Evolutionary conservation across 2,329 filamentous ascomycete species (phyloP).

Genomic region (Emericellopsis cladophorae): DNA sequence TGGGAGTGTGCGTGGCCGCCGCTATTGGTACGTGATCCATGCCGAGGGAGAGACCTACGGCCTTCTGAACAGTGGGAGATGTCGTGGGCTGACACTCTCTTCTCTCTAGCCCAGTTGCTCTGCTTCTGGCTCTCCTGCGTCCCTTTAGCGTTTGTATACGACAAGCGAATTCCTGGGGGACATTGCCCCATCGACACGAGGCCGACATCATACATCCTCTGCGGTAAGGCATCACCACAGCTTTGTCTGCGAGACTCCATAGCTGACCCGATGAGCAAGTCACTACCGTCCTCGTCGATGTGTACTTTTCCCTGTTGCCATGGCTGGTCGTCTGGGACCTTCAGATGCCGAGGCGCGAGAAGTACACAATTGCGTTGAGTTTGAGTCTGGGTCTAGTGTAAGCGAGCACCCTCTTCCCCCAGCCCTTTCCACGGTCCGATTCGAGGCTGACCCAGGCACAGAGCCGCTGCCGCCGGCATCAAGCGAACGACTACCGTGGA

Average conservation of each 20-base stretch:
- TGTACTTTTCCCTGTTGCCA: slow-evolving; percentile 25
- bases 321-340: slow-evolving; percentile 30
- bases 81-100: too few species aligned
- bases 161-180: slow-evolving; percentile 1
- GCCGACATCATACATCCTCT: slow-evolving; percentile 4
- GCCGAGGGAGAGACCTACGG: too few species aligned
- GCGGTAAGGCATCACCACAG: not conserved
- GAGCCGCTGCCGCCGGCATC: slow-evolving; percentile 16
- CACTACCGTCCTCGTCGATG: slow-evolving; percentile 16
- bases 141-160: slow-evolving; percentile 3
- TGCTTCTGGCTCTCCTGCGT: slow-evolving; percentile 1
- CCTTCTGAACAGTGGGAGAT: not conserved
- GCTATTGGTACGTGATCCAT: not conserved
- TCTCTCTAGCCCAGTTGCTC: not conserved
- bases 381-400: slow-evolving; percentile 26
- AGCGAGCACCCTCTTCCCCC: not conserved
- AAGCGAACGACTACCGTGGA: slow-evolving; percentile 14
- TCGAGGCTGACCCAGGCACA: slow-evolving; percentile 1
- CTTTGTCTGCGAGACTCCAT: too few species aligned
- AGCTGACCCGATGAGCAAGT: not conserved
- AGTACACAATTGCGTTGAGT: slow-evolving; percentile 25
- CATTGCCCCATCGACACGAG: slow-evolving; percentile 2
- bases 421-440: slow-evolving; percentile 9
- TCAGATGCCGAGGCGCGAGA: slow-evolving; percentile 30
- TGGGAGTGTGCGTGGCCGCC: slow-evolving; percentile 3